These are phyloP conservation scores for Cyclotella sp. DNA, from an alignment of 108 stramenopile genomes.

Conservation along the genomic window DNA sequence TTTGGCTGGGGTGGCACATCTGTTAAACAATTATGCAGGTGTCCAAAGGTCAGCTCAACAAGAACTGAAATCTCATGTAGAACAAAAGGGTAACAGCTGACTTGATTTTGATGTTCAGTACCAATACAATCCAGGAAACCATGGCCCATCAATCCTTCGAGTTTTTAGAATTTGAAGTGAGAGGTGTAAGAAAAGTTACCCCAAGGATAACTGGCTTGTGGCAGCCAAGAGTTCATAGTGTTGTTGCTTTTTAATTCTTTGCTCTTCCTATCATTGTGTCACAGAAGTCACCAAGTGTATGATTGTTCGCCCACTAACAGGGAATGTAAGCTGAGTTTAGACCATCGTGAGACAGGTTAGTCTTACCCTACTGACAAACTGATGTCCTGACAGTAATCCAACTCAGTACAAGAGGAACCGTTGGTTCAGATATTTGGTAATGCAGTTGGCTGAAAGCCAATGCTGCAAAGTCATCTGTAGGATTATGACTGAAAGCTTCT, in stretches of 20 bases:
- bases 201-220: slow-evolving; percentile 99
- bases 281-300: slow-evolving; percentile 96
- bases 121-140: slow-evolving; percentile 96
- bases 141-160: slow-evolving; percentile 97
- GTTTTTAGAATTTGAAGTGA: slow-evolving; percentile 95
- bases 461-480: slow-evolving; percentile 94
- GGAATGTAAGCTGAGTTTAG: slow-evolving; percentile 98
- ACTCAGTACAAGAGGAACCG: slow-evolving; percentile 99
- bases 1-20: too few relatives aligned
- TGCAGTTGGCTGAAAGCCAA: slow-evolving; percentile 94
- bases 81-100: too few relatives aligned
- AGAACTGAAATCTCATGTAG: too few relatives aligned
- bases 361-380: slow-evolving; percentile 33
- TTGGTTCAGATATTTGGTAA: slow-evolving; percentile 97
- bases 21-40: slow-evolving; percentile 93
- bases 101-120: slow-evolving; percentile 98
- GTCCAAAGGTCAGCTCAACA: slow-evolving; percentile 97
- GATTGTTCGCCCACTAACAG: slow-evolving; percentile 97
- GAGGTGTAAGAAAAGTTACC: too few relatives aligned
- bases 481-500: slow-evolving; percentile 96
- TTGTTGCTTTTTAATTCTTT: too few relatives aligned
- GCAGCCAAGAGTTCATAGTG: too few relatives aligned
- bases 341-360: slow-evolving; percentile 92
- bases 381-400: slow-evolving; percentile 96
- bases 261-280: slow-evolving; percentile 97